Percentiles rank a stretch among this genome's conserved stretches.
Evolutionary conservation across 768 basidiomycete species (phyloP).

Genomic region (Agaricus blazei): DNA sequence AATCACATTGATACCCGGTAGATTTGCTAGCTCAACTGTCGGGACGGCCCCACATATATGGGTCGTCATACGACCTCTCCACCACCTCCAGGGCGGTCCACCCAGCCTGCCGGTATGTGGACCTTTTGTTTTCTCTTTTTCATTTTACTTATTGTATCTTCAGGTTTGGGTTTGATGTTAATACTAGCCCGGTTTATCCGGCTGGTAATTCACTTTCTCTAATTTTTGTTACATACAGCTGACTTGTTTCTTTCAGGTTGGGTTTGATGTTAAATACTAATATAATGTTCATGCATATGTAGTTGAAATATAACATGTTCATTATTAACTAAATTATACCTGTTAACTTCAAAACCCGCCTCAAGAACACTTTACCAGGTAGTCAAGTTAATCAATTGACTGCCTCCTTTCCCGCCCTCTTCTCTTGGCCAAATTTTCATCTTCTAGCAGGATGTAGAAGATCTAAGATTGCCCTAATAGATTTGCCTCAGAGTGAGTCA

Average conservation of each 20-base stretch:
- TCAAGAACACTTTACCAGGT: neutral
- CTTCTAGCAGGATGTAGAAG: constrained; percentile 3
- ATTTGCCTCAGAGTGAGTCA: neutral
- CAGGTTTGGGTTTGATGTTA: constrained; percentile 4
- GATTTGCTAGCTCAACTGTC: constrained; percentile 8
- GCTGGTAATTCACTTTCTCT: neutral
- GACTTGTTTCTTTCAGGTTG: neutral
- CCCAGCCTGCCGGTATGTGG: constrained; percentile 8
- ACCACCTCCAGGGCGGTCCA: constrained; percentile 10
- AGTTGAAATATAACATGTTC: neutral
- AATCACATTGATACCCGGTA: neutral
- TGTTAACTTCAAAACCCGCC: neutral
- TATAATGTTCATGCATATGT: neutral
- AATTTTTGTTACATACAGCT: neutral
- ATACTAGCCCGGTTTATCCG: neutral
- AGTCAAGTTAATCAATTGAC: neutral
- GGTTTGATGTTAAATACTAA: constrained; percentile 7
- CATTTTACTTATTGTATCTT: neutral
- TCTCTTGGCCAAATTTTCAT: neutral
- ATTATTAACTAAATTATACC: too few species aligned
- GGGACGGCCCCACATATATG: too few species aligned
- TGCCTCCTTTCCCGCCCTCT: neutral
- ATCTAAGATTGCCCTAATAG: neutral
- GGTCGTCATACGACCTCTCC: constrained; percentile 7
- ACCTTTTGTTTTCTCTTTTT: neutral